These are phyloP conservation scores for Pelargonium australe DNA, from an alignment of 441 rosid genomes.

Conservation along the genomic window DNA sequence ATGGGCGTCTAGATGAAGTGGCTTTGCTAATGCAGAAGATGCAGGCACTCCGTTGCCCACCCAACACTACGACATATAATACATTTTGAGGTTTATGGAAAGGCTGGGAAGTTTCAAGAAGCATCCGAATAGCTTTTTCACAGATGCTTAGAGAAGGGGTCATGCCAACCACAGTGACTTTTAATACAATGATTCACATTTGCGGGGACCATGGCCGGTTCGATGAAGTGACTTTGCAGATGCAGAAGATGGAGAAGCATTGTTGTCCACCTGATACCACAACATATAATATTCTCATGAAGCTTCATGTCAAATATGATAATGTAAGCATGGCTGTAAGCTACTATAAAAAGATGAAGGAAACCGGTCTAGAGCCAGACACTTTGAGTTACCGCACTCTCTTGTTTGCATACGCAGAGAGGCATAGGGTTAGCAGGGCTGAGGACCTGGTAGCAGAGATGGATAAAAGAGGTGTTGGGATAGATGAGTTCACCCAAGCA, in stretches of 20 bases:
- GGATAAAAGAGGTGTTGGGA: constrained; percentile 52
- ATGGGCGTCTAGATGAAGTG: background rate
- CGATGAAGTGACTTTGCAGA: background rate
- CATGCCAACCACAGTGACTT: background rate
- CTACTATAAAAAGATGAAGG: constrained; percentile 4
- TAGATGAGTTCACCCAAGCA: constrained; percentile 83
- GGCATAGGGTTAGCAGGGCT: constrained; percentile 65
- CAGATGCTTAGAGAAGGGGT: constrained; percentile 3
- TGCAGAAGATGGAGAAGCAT: background rate
- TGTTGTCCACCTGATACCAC: constrained; percentile 3
- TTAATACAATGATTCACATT: constrained; percentile 5
- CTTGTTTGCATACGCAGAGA: constrained; percentile 70
- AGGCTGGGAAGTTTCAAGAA: constrained; percentile 5
- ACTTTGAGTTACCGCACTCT: constrained; percentile 75
- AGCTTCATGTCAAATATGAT: constrained; percentile 7
- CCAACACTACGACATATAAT: background rate
- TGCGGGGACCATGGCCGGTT: constrained; percentile 6
- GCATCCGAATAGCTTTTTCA: background rate
- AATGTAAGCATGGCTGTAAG: background rate
- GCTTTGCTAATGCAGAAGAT: background rate
- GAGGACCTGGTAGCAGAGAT: constrained; percentile 60
- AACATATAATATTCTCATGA: constrained; percentile 8
- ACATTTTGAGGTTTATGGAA: background rate
- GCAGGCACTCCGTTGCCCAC: background rate
- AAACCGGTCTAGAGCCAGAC: constrained; percentile 6